Conservation (phyloP, 2,329 filamentous ascomycete genomes). For the Nothopassalora personata region DNA sequence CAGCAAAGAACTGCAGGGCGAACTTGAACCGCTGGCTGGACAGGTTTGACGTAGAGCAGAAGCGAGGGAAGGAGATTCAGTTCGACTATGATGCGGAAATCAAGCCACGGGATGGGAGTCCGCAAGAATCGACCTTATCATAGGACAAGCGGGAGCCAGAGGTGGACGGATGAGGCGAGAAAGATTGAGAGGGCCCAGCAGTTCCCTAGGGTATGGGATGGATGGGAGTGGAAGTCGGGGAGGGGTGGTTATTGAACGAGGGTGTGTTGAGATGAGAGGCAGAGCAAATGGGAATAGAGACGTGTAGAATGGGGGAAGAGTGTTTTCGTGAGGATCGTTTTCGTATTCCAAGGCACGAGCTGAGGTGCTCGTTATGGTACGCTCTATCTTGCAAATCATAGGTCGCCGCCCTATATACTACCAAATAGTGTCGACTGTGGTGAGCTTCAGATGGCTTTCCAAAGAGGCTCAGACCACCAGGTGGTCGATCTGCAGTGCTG, state of each 20-base stretch:
- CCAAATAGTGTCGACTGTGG: not conserved
- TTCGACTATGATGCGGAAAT: conserved; percentile 8
- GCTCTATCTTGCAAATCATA: not conserved
- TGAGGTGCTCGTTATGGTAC: not conserved
- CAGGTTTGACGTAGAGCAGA: conserved; percentile 5
- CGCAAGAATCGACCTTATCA: conserved; percentile 5
- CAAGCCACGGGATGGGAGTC: not conserved
- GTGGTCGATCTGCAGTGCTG: not conserved
- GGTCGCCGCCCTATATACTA: not conserved
- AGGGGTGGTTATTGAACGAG: not conserved
- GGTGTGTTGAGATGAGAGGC: not conserved
- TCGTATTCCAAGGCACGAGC: not conserved
- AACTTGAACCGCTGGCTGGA: conserved; percentile 11
- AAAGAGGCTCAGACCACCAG: not conserved
- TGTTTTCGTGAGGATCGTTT: not conserved
- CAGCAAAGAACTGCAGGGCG: conserved; percentile 1
- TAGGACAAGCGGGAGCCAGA: not conserved
- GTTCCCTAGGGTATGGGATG: not conserved
- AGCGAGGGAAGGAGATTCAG: conserved; percentile 2
- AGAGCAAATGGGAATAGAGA: too few species aligned
- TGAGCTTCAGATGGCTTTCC: not conserved
- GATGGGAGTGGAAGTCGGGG: not conserved
- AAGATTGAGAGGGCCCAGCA: not conserved
- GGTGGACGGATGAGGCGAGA: not conserved
- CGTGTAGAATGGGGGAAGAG: not conserved